A percentile compares a stretch with the other conserved stretches of the same genome.
Evolutionary conservation across 345 rosid genomes (phyloP).

Genomic region (Dimocarpus longan): DNA sequence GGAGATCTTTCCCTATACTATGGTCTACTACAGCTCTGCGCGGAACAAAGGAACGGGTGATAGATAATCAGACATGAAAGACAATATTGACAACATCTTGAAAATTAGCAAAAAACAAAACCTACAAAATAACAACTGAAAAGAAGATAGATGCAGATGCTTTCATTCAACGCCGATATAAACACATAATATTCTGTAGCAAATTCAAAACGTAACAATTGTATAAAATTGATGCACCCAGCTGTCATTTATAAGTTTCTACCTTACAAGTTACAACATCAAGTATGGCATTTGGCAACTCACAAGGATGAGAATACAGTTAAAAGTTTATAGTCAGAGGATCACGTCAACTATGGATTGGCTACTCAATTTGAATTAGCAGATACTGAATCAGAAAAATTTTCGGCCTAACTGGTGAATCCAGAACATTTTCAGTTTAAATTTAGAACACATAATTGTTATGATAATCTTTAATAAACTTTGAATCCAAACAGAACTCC

Average conservation of each 20-base stretch:
- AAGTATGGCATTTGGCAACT: not conserved
- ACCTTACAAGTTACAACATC: not conserved
- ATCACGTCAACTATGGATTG: not conserved
- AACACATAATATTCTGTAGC: not conserved
- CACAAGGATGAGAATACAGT: not conserved
- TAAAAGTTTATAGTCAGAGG: not conserved
- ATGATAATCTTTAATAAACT: not conserved
- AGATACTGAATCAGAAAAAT: not conserved
- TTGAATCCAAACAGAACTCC: not conserved
- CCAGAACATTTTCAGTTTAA: not conserved
- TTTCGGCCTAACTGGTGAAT: not conserved
- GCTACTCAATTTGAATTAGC: not conserved
- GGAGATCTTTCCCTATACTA: constrained; percentile 87
- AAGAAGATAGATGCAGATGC: not conserved
- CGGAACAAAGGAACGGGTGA: constrained; percentile 12
- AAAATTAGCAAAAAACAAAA: not conserved
- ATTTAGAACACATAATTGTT: not conserved
- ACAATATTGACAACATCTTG: constrained; percentile 1
- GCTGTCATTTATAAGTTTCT: not conserved
- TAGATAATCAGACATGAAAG: constrained; percentile 22
- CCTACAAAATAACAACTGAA: not conserved
- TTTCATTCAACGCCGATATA: not conserved
- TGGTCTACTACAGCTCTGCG: constrained; percentile 98
- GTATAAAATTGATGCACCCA: constrained; percentile 6
- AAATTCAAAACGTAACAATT: constrained; percentile 7